phyloP scores from a whole-genome alignment of 352 stramenopile genomes.

The Phytophthora boehmeriae region DNA sequence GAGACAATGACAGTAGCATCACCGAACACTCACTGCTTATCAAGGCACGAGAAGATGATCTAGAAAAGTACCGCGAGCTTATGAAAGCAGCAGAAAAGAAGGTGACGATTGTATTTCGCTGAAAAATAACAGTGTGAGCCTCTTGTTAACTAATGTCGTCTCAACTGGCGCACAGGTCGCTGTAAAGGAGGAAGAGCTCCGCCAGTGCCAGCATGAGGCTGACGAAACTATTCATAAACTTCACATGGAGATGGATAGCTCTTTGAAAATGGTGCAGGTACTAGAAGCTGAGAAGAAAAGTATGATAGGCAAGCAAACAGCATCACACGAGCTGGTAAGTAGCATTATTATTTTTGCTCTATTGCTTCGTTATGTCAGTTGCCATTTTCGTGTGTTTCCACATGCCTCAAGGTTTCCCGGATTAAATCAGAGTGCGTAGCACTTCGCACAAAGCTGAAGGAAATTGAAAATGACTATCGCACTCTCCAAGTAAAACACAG shows the following conservation, averaged over 20 bases:
- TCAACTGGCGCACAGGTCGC: slow-evolving; percentile 33
- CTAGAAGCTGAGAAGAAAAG: slow-evolving; percentile 66
- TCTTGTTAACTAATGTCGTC: background rate
- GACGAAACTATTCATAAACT: slow-evolving; percentile 61
- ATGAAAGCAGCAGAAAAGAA: slow-evolving; percentile 54
- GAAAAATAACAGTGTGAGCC: background rate
- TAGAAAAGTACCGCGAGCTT: slow-evolving; percentile 53
- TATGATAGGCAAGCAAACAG: slow-evolving; percentile 47
- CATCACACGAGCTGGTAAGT: slow-evolving; percentile 66
- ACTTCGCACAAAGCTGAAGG: slow-evolving; percentile 75
- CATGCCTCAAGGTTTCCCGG: slow-evolving; percentile 45
- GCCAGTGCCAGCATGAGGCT: slow-evolving; percentile 34
- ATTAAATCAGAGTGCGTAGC: slow-evolving; percentile 73
- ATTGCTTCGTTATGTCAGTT: background rate
- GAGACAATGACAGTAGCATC: slow-evolving; percentile 28
- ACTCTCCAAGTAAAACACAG: slow-evolving; percentile 75
- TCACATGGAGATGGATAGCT: slow-evolving; percentile 54
- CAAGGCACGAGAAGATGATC: slow-evolving; percentile 51
- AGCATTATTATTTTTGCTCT: background rate
- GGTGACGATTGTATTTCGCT: slow-evolving; percentile 24
- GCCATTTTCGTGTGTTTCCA: background rate
- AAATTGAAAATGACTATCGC: slow-evolving; percentile 79
- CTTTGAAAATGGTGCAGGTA: slow-evolving; percentile 47
- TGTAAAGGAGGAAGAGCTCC: slow-evolving; percentile 53
- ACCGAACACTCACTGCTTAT: slow-evolving; percentile 31